Conservation (phyloP, 805 yeast genomes). For the Candida gorgasii region DNA sequence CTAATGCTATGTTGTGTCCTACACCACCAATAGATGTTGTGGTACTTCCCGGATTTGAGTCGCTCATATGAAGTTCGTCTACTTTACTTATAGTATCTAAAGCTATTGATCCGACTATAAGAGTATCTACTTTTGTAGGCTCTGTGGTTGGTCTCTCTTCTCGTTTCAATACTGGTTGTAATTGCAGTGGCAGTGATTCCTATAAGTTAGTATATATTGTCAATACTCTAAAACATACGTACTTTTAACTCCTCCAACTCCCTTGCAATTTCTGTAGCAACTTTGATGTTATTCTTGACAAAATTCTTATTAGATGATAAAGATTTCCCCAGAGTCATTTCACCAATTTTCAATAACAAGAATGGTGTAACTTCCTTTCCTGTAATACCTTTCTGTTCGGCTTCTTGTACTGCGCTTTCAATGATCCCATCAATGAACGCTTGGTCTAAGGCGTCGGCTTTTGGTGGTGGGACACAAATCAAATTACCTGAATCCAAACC, state of each 20-base stretch:
- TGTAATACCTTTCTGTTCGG: constrained; percentile 48
- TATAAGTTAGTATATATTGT: constrained; percentile 9
- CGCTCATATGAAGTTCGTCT: constrained; percentile 34
- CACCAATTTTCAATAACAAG: constrained; percentile 62
- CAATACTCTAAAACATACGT: constrained; percentile 4
- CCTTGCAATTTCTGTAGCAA: constrained; percentile 68
- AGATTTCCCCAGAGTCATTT: constrained; percentile 67
- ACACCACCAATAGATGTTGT: constrained; percentile 76
- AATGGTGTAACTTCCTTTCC: constrained; percentile 86
- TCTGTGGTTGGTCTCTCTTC: not conserved
- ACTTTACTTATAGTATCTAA: constrained; percentile 66
- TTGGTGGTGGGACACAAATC: constrained; percentile 83
- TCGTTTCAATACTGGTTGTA: not conserved
- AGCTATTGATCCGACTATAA: constrained; percentile 76
- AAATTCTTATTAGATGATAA: constrained; percentile 71
- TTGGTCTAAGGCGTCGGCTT: constrained; percentile 56
- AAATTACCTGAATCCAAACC: constrained; percentile 65
- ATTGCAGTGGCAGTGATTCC: not conserved
- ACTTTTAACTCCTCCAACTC: constrained; percentile 39
- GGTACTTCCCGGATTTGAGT: constrained; percentile 73
- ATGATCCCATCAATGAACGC: constrained; percentile 56
- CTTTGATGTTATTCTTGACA: constrained; percentile 71
- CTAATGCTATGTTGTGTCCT: constrained; percentile 76
- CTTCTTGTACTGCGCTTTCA: constrained; percentile 56
- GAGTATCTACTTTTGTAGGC: constrained; percentile 28